Percentiles rank a stretch among this genome's conserved stretches.
Conservation (phyloP, 805 yeast genomes). For the Allodekkera sacchari region DNA sequence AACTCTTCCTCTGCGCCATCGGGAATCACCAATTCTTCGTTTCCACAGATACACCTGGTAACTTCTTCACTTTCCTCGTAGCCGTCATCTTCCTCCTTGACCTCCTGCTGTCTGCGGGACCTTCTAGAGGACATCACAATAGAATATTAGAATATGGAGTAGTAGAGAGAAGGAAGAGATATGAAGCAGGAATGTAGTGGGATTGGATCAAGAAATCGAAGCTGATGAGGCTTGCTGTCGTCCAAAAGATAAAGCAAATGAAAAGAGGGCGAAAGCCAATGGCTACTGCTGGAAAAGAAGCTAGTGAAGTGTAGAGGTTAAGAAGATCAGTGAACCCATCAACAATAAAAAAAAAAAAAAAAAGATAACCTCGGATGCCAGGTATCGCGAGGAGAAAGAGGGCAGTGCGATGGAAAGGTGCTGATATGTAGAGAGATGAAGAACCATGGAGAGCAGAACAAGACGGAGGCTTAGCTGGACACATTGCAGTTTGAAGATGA, state of each 20-base stretch:
- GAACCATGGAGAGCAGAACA: too few relatives aligned
- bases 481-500: too few relatives aligned
- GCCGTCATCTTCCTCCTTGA: constrained; percentile 11
- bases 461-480: too few relatives aligned
- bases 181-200: background rate
- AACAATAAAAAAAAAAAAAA: too few relatives aligned
- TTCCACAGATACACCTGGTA: constrained; percentile 49
- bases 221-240: background rate
- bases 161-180: constrained; percentile 5
- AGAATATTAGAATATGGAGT: constrained; percentile 8
- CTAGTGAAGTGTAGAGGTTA: too few relatives aligned
- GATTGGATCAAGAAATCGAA: background rate
- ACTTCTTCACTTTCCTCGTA: constrained; percentile 30
- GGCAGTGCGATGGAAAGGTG: too few relatives aligned
- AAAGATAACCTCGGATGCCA: too few relatives aligned
- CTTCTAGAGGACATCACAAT: constrained; percentile 22
- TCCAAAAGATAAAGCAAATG: constrained; percentile 1
- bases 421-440: too few relatives aligned
- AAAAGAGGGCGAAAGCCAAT: constrained; percentile 1
- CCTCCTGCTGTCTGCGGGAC: constrained; percentile 19
- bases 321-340: too few relatives aligned
- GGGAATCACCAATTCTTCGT: constrained; percentile 33
- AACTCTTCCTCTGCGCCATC: constrained; percentile 20
- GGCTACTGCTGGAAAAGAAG: too few relatives aligned
- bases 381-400: too few relatives aligned